These are phyloP conservation scores for Mortierella hygrophila DNA, from an alignment of 192 early-diverging fungal genomes.

Conservation along the genomic window DNA sequence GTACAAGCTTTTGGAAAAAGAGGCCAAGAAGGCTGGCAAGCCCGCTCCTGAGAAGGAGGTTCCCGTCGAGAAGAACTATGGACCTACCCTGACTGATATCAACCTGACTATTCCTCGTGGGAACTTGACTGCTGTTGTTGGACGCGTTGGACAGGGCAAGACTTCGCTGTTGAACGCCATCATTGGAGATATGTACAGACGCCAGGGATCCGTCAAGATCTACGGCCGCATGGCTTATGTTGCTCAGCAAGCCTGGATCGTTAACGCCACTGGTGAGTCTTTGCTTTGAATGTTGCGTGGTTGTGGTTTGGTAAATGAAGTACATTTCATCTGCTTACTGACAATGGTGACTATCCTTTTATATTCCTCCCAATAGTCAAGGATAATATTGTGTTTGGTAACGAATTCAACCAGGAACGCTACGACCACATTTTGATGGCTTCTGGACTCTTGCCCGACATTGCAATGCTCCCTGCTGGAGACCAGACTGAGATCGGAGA, in stretches of 20 bases:
- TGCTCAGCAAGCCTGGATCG: slow-evolving; percentile 85
- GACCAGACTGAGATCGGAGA: slow-evolving; percentile 95
- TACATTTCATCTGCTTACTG: background rate
- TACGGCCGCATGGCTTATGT: slow-evolving; percentile 80
- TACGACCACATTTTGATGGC: slow-evolving; percentile 81
- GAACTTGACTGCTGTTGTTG: slow-evolving; percentile 82
- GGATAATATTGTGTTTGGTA: slow-evolving; percentile 95
- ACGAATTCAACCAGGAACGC: slow-evolving; percentile 74
- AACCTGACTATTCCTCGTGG: slow-evolving; percentile 58
- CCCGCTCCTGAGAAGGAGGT: slow-evolving; percentile 33
- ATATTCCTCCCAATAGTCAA: slow-evolving; percentile 64
- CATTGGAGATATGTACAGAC: slow-evolving; percentile 89
- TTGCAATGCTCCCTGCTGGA: slow-evolving; percentile 86
- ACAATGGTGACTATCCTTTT: background rate
- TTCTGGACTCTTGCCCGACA: slow-evolving; percentile 87
- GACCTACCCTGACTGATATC: slow-evolving; percentile 43
- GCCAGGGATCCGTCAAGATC: slow-evolving; percentile 72
- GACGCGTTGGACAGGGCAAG: slow-evolving; percentile 79
- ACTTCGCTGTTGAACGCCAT: slow-evolving; percentile 63
- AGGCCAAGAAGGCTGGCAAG: slow-evolving; percentile 40
- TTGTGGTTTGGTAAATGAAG: background rate
- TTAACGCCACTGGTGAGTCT: slow-evolving; percentile 73
- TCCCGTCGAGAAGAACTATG: slow-evolving; percentile 38
- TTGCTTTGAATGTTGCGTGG: background rate
- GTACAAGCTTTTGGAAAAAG: slow-evolving; percentile 37